A percentile compares a stretch with the other conserved stretches of the same genome.
Conservation (phyloP, 2,329 filamentous ascomycete species). For the Penicillium nordicum region DNA sequence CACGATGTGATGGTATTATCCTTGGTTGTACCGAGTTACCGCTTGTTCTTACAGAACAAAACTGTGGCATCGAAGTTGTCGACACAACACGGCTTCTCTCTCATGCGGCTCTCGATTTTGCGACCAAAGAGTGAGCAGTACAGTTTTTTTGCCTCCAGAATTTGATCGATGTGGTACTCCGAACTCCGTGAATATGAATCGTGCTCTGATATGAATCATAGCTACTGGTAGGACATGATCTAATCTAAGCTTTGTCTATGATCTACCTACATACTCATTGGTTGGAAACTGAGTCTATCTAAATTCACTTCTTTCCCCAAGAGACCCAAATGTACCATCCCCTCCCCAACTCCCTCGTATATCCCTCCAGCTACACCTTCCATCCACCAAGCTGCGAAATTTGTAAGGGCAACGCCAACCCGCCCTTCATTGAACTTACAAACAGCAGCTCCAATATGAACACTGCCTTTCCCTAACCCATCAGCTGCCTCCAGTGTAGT, state of each 20-base stretch:
- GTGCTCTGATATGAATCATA: neutral
- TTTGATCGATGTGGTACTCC: neutral
- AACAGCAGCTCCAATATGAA: constrained; percentile 54
- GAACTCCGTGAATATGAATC: neutral
- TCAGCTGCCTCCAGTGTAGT: constrained; percentile 54
- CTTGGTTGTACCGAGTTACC: constrained; percentile 10
- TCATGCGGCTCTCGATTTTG: constrained; percentile 7
- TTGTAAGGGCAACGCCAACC: constrained; percentile 57
- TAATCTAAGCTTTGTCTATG: neutral
- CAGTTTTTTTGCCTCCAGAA: neutral
- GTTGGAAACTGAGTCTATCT: constrained; percentile 12
- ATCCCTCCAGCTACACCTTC: constrained; percentile 64
- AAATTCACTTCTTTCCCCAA: constrained; percentile 18
- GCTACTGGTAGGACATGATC: neutral
- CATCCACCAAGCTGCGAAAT: constrained; percentile 59
- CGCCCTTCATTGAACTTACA: constrained; percentile 62
- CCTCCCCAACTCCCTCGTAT: constrained; percentile 60
- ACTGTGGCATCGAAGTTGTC: constrained; percentile 5
- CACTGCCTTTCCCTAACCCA: constrained; percentile 50
- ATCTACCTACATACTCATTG: constrained; percentile 2
- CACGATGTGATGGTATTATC: constrained; percentile 8
- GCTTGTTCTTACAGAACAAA: constrained; percentile 6
- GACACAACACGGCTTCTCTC: constrained; percentile 8
- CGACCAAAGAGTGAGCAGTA: neutral
- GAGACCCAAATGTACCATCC: constrained; percentile 47